phyloP scores from a whole-genome alignment of 345 rosid genomes.

The Salix exigua region DNA sequence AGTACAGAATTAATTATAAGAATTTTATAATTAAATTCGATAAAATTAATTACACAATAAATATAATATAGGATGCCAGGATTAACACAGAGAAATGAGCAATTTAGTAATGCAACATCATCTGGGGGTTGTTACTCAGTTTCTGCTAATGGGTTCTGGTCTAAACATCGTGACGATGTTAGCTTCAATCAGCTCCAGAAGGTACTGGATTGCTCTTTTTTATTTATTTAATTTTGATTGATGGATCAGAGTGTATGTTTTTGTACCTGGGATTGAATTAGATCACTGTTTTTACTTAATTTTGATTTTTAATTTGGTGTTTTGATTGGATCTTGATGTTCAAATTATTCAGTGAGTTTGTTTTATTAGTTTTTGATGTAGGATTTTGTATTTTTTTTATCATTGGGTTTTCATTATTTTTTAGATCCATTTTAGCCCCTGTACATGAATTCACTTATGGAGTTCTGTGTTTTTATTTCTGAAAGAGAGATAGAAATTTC shows the following conservation, averaged over 20 bases:
- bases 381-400: conserved; percentile 2
- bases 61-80: conserved; percentile 58
- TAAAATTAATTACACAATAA: neutral
- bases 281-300: conserved; percentile 23
- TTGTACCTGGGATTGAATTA: conserved; percentile 16
- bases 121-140: conserved; percentile 21
- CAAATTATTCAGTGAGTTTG: conserved; percentile 1
- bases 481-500: neutral
- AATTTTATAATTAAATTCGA: neutral
- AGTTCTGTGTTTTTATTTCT: neutral
- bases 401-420: conserved; percentile 3
- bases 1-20: neutral
- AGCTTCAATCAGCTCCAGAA: conserved; percentile 74
- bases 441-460: neutral
- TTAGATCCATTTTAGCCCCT: conserved; percentile 17
- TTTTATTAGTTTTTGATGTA: neutral
- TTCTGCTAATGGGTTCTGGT: conserved; percentile 64
- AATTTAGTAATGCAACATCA: conserved; percentile 39
- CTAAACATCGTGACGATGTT: conserved; percentile 60
- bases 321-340: conserved; percentile 40
- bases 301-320: conserved; percentile 4
- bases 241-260: neutral
- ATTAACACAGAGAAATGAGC: conserved; percentile 66
- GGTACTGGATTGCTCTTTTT: conserved; percentile 38
- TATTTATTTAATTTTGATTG: neutral